Base-by-base conservation (phyloP, 495 filamentous ascomycete genomes). In the Lepraria neglecta region DNA sequence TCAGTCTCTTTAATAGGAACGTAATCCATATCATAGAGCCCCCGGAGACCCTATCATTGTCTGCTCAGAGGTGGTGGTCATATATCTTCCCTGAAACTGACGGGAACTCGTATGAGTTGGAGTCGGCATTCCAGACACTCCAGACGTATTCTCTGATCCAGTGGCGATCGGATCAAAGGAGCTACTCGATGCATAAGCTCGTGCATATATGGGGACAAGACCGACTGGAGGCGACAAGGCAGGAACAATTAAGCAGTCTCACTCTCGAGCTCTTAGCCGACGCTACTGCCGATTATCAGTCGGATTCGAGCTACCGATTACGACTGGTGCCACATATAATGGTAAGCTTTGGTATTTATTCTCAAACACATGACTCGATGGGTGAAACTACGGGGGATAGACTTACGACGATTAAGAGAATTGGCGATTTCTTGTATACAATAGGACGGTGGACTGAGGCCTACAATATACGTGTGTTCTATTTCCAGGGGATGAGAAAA, bases 131-230 rank as follows among this genome's bases (percentile, higher is more conserved):
- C 43, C 19, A 45, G 43, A 58, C 42, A 31, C 48, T 61, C 21
- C 38, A 54, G 28, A 46, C 24, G n/a, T 55, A 55, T 33, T 61
- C 47, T 27, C 43, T 40, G 31, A 43, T 61, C 44, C 35, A 52
- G 27, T 56, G 38, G 40, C 43, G 53, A 53, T 14, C 35, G 30
- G 7, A 53, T 55, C 21, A 61, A 35, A 43, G 19, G 19, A 56
- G 51, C 51, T 55, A 46, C 35, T 6, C 40, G 15, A 61, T 61
- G n/a, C 15, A 61, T 31, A 56, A 52, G 12, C 51, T 61, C 40
- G 46, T 30, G 12, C 14, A 61, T 43, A 19, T 19, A 17, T 61
- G 38, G 30, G 24, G 14, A 0, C 48, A 56, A 46, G 42, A 61
- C 6, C 38, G 48, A 17, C 42, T 61, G 17, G 56, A 56, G 28